Percentiles rank a stretch among this genome's conserved stretches.
These are phyloP conservation scores for Escovopsis sp. DNA, from an alignment of 2,329 filamentous ascomycete genomes.

Conservation along the genomic window DNA sequence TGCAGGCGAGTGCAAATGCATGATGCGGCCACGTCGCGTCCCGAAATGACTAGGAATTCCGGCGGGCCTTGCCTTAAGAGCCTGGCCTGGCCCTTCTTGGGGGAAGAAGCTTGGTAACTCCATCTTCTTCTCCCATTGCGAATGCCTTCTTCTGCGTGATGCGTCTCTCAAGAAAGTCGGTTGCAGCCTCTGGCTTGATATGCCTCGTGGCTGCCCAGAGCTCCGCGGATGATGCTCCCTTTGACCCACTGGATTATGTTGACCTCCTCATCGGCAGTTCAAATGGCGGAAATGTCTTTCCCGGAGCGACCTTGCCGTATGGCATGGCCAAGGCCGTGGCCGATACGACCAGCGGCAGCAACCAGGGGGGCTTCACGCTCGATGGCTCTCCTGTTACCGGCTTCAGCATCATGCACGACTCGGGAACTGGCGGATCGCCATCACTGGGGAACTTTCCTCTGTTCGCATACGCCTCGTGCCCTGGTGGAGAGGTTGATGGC, in stretches of 20 bases:
- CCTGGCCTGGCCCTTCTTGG: too few species aligned
- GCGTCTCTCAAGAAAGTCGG: neutral
- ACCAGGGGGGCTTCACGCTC: slow-evolving; percentile 42
- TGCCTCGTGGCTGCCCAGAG: slow-evolving; percentile 1
- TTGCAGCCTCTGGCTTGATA: neutral
- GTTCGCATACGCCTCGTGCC: slow-evolving; percentile 50
- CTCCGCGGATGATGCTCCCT: neutral
- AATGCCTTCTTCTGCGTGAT: neutral
- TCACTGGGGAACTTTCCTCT: slow-evolving; percentile 62
- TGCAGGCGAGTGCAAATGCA: too few species aligned
- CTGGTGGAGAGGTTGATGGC: slow-evolving; percentile 43
- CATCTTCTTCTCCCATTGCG: too few species aligned
- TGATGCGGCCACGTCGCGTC: too few species aligned
- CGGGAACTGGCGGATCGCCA: slow-evolving; percentile 40
- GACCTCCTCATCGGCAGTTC: slow-evolving; percentile 23
- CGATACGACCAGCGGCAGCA: slow-evolving; percentile 29
- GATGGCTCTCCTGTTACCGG: slow-evolving; percentile 35
- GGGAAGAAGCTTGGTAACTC: too few species aligned
- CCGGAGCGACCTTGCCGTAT: slow-evolving; percentile 28
- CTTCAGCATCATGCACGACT: slow-evolving; percentile 45
- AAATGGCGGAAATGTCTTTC: slow-evolving; percentile 26
- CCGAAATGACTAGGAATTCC: too few species aligned
- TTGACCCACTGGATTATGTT: slow-evolving; percentile 16
- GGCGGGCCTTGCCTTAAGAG: too few species aligned
- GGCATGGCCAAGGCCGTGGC: slow-evolving; percentile 43